A percentile compares a stretch with the other conserved stretches of the same genome.
Conservation (phyloP, 1,284 basidiomycete species). For the Fomitiporia mediterranea region DNA sequence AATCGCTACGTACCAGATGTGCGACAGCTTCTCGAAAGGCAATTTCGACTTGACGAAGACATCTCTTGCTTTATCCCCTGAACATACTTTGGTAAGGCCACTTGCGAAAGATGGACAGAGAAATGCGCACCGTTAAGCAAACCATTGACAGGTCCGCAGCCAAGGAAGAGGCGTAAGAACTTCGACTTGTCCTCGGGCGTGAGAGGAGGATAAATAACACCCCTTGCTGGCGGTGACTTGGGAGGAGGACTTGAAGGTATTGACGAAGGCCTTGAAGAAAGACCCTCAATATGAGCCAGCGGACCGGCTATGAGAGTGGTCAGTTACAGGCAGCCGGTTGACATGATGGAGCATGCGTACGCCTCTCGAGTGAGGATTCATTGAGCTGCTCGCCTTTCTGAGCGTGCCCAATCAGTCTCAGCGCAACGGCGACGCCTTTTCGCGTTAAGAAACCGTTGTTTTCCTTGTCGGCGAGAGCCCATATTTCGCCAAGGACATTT, state of each 20-base stretch:
- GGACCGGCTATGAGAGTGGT: conserved; percentile 69
- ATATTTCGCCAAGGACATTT: conserved; percentile 86
- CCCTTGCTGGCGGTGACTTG: conserved; percentile 51
- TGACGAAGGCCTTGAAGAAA: conserved; percentile 34
- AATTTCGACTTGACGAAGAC: conserved; percentile 94
- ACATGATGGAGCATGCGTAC: conserved; percentile 42
- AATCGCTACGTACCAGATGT: conserved; percentile 75
- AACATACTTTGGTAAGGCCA: conserved; percentile 16
- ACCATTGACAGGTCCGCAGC: conserved; percentile 70
- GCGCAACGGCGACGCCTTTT: conserved; percentile 80
- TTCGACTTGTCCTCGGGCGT: conserved; percentile 78
- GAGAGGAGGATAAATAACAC: conserved; percentile 52
- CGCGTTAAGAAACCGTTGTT: conserved; percentile 89
- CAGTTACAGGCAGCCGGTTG: conserved; percentile 19
- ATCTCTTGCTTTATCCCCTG: conserved; percentile 87
- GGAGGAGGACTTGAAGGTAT: conserved; percentile 51
- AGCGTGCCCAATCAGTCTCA: conserved; percentile 89
- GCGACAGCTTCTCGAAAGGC: conserved; percentile 83
- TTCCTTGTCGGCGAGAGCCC: conserved; percentile 88
- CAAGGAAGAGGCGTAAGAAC: conserved; percentile 76
- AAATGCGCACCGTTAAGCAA: conserved; percentile 53
- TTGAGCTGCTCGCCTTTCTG: conserved; percentile 80
- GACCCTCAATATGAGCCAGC: conserved; percentile 74
- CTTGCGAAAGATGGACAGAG: background rate
- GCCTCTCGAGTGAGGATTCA: conserved; percentile 56